Evolutionary conservation across 164 flowering plant species (phyloP).

Genomic region (Vitis amurensis): DNA sequence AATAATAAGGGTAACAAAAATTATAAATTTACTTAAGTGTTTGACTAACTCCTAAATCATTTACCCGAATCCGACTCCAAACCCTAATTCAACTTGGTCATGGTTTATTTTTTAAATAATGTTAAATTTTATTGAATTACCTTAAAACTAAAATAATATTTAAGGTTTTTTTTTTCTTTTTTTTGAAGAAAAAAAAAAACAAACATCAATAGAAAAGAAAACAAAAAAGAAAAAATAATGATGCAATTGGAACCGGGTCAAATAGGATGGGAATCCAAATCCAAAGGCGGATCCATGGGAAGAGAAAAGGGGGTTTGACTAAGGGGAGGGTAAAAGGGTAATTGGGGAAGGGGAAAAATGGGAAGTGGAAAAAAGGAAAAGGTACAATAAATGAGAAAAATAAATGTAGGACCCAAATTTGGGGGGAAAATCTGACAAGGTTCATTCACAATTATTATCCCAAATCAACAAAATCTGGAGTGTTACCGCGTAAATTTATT

Average conservation of each 20-base stretch:
- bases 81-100: too few species aligned
- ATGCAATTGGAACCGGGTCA: neutral
- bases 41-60: too few species aligned
- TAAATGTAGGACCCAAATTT: constrained; percentile 11
- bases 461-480: neutral
- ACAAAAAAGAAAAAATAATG: neutral
- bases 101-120: too few species aligned
- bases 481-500: too few species aligned
- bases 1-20: too few species aligned
- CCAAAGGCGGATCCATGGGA: neutral
- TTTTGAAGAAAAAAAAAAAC: too few species aligned
- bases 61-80: too few species aligned
- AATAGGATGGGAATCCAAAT: constrained; percentile 3
- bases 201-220: neutral
- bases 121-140: too few species aligned
- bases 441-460: constrained; percentile 17
- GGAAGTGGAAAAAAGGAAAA: too few species aligned
- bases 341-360: neutral
- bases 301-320: neutral
- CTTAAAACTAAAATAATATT: too few species aligned
- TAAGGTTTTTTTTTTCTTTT: too few species aligned
- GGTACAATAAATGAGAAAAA: constrained; percentile 14
- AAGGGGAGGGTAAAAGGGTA: neutral
- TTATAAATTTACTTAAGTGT: too few species aligned
- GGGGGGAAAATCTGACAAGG: constrained; percentile 25